Evolutionary conservation across 495 filamentous ascomycete genomes (phyloP).

Genomic region (Peziza echinospora): DNA sequence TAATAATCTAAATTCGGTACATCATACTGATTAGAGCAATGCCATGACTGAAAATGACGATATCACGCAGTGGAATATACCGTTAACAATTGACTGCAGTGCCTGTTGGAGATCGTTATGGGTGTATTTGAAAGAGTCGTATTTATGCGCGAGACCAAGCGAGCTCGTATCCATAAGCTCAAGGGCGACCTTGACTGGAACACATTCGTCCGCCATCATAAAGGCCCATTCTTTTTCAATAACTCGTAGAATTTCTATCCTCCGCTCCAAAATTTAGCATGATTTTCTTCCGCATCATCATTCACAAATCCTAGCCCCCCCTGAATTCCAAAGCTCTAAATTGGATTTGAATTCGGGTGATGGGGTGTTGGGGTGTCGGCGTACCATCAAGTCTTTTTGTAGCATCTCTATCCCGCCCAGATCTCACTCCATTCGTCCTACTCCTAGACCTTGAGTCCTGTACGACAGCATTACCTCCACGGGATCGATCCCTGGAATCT

Average conservation of each 20-base stretch:
- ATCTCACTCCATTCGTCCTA: not conserved
- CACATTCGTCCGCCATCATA: conserved; percentile 67
- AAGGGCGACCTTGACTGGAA: conserved; percentile 79
- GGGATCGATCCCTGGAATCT: not conserved
- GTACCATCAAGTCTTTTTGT: not conserved
- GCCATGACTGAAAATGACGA: no score
- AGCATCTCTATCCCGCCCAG: no score
- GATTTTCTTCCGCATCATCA: not conserved
- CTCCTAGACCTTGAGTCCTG: not conserved
- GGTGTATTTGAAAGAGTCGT: conserved; percentile 58
- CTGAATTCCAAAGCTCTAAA: not conserved
- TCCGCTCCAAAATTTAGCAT: not conserved
- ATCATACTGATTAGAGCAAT: no score
- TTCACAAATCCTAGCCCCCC: not conserved
- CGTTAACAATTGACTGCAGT: conserved; percentile 84
- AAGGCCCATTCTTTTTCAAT: conserved; percentile 80
- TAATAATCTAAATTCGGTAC: conserved; percentile 95
- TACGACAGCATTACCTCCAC: not conserved
- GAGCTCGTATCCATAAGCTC: conserved; percentile 87
- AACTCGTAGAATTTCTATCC: conserved; percentile 34
- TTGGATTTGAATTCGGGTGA: no score
- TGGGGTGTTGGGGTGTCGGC: not conserved
- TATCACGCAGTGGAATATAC: no score
- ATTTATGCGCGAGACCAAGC: conserved; percentile 69
- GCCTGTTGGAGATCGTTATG: conserved; percentile 73